Conservation (phyloP, 2,329 filamentous ascomycete genomes). For the Clarireedia hainanense region DNA sequence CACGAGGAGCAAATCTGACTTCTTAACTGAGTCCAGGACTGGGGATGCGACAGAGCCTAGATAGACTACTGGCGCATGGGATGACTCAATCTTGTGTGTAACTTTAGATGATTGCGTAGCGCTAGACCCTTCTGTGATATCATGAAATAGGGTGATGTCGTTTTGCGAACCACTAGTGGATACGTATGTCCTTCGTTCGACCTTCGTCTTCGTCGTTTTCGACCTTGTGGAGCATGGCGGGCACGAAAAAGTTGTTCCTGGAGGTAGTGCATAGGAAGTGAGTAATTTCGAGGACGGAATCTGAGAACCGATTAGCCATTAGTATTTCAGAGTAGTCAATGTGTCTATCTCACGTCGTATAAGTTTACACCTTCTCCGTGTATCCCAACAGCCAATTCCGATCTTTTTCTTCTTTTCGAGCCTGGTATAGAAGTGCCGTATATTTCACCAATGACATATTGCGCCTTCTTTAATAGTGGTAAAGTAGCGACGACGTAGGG, state of each 20-base stretch:
- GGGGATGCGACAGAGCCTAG: conserved; percentile 30
- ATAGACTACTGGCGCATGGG: conserved; percentile 35
- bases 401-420: conserved; percentile 53
- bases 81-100: conserved; percentile 35
- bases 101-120: conserved; percentile 44
- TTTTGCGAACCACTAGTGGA: conserved; percentile 41
- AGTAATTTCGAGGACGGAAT: conserved; percentile 53
- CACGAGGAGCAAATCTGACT: conserved; percentile 44
- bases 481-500: conserved; percentile 56
- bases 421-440: conserved; percentile 49
- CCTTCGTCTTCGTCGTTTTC: conserved; percentile 35
- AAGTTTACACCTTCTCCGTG: conserved; percentile 59
- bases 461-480: conserved; percentile 49
- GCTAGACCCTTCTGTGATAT: conserved; percentile 43
- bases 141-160: conserved; percentile 52
- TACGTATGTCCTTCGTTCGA: conserved; percentile 53
- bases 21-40: conserved; percentile 7
- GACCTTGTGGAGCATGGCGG: conserved; percentile 50
- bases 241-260: conserved; percentile 56
- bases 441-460: conserved; percentile 52
- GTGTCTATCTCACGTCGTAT: conserved; percentile 47
- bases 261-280: conserved; percentile 60
- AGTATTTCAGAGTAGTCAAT: neutral
- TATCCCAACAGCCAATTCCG: conserved; percentile 55
- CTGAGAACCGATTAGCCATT: conserved; percentile 32